Conservation (phyloP, 441 rosid species). For the Macaranga tanarius region DNA sequence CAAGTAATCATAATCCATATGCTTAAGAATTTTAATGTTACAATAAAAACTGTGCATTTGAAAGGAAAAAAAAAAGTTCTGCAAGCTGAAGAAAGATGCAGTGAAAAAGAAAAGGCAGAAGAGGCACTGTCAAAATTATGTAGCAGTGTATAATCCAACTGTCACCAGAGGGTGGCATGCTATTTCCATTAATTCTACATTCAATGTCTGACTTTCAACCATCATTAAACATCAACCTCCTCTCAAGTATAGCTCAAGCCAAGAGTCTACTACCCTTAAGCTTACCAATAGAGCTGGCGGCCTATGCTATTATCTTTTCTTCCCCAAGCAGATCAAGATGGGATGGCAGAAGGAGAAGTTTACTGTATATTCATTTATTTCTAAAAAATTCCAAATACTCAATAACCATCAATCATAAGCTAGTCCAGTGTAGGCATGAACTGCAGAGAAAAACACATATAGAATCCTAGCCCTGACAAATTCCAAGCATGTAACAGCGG, state of each 20-base stretch:
- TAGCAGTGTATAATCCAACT: neutral
- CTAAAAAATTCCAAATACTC: constrained; percentile 1
- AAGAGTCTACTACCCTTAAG: neutral
- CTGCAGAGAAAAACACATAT: neutral
- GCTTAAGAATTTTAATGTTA: neutral
- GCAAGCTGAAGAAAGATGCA: neutral
- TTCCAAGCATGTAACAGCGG: neutral
- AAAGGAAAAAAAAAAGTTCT: neutral
- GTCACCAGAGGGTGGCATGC: neutral
- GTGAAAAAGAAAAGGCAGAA: neutral
- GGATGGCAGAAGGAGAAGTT: neutral
- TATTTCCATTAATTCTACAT: neutral
- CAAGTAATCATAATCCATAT: constrained; percentile 26
- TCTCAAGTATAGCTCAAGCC: neutral
- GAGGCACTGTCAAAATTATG: neutral
- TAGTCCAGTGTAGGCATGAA: neutral
- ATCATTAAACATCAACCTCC: neutral
- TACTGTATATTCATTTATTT: constrained; percentile 1
- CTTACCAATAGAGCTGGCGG: neutral
- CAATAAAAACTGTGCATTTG: constrained; percentile 4
- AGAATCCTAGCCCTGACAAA: neutral
- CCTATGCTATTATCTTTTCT: neutral
- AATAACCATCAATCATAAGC: neutral
- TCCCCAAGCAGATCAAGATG: neutral
- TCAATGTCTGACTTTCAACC: neutral